A percentile compares a stretch with the other conserved stretches of the same genome.
These are phyloP conservation scores for Erythrobasidium hasegawianum DNA, from an alignment of 1,284 basidiomycete species.

Conservation along the genomic window DNA sequence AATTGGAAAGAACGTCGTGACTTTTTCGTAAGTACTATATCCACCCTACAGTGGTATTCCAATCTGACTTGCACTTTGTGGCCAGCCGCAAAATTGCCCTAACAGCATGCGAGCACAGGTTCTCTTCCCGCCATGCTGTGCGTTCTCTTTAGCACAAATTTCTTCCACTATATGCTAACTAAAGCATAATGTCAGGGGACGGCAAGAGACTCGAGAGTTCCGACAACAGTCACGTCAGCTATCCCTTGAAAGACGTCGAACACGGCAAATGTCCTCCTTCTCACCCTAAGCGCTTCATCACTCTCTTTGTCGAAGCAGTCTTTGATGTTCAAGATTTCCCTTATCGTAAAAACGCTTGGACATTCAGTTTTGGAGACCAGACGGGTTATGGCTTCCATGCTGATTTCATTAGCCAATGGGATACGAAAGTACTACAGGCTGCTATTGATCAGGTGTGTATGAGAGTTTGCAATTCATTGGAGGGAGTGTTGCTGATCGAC, in stretches of 20 bases:
- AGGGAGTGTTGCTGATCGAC: no score
- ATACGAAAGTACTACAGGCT: constrained; percentile 47
- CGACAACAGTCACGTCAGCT: constrained; percentile 20
- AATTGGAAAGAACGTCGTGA: constrained; percentile 10
- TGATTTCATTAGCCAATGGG: constrained; percentile 37
- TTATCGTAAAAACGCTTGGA: not conserved
- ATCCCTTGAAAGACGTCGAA: constrained; percentile 17
- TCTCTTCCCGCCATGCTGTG: constrained; percentile 18
- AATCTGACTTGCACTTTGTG: not conserved
- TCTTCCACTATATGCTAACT: no score
- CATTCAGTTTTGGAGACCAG: not conserved
- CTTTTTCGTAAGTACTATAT: constrained; percentile 1
- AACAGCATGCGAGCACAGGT: constrained; percentile 19
- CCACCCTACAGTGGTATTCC: not conserved
- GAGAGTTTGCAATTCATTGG: no score
- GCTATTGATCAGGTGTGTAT: constrained; percentile 46
- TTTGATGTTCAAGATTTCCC: constrained; percentile 17
- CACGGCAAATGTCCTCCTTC: constrained; percentile 18
- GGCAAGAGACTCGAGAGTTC: constrained; percentile 15
- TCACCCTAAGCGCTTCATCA: constrained; percentile 22
- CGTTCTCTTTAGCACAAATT: no score
- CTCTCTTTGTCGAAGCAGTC: constrained; percentile 26
- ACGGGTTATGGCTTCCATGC: not conserved
- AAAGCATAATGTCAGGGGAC: not conserved
- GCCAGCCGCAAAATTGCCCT: not conserved